Evolutionary conservation across 2,329 filamentous ascomycete species (phyloP), one percentile per base, ranked within the genome.

Genomic region (Aciculosporium take): DNA sequence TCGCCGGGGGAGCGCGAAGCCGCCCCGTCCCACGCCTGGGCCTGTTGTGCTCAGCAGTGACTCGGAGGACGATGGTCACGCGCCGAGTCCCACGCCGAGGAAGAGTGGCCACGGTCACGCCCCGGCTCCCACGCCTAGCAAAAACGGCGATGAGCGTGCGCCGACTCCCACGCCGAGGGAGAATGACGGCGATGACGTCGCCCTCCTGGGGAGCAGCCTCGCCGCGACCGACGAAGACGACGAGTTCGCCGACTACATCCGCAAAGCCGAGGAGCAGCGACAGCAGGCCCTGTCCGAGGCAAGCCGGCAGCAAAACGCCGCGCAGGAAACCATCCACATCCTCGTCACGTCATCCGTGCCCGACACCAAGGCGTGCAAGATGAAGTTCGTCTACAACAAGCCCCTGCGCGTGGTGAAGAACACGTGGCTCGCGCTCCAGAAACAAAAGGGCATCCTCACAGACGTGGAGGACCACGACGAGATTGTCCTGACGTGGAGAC

Each of bases 401-500:
- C 67, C 72, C 2, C 64, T 95, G 5, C 71, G 73, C 45, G 65
- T 81, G 42, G 74, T 88, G 5, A 73, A 79, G 32, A 57, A 74
- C 29, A 74, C 73, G 10, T 95, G 86, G 84, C 75, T 81, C 50
- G 61, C 66, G 10, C 68, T 69, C 41, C 80, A 88, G 53, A 58
- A 57, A 1, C 70, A 58, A 2, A 59, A 64, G 2, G 55, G 57
- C 1, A 39, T 58, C 5, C 27, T 50, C 8, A 51, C 68, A 7
- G 48, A 58, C 2, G 49, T 57, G 2, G 64, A 71, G 3, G 56
- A 69, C 20, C 60, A 68, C 2, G 62, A 69, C 4, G 63, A 67
- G 1, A 64, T 93, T 15, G 81, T 91, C 51, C 69, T 96, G 42
- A 91, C 84, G 0, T 94, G 84, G 80, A 79, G 79, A 47, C 72